Evolutionary conservation across 176 grass and related monocot genomes (phyloP).

Genomic region (Ananas comosus): DNA sequence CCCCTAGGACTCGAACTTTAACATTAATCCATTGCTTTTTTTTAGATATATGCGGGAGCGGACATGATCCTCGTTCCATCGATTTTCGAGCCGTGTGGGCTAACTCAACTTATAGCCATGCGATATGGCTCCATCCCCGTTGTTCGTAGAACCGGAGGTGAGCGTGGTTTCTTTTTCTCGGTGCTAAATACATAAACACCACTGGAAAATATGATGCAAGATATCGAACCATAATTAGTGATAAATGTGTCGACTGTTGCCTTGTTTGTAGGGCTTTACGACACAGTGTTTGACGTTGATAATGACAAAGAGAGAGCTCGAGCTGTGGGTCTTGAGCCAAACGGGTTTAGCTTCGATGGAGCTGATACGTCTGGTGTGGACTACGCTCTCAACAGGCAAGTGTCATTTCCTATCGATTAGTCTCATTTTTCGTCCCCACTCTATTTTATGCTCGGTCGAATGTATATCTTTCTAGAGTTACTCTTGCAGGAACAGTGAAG

Average conservation of each 20-base stretch:
- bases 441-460: no score
- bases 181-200: background rate
- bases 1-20: background rate
- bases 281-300: conserved; percentile 78
- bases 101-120: conserved; percentile 96
- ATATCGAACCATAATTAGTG: background rate
- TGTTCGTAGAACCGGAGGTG: conserved; percentile 93
- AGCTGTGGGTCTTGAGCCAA: conserved; percentile 68
- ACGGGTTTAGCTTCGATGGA: conserved; percentile 86
- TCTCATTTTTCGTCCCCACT: no score
- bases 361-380: conserved; percentile 48
- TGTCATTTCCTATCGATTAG: background rate
- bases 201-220: background rate
- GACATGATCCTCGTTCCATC: conserved; percentile 99
- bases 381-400: conserved; percentile 74
- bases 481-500: background rate
- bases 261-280: conserved; percentile 59
- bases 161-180: conserved; percentile 6
- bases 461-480: background rate
- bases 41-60: conserved; percentile 91
- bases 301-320: conserved; percentile 67
- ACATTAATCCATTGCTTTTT: conserved; percentile 16
- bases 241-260: background rate
- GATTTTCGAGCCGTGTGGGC: conserved; percentile 84
- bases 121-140: conserved; percentile 91